These are phyloP conservation scores for Pseudonitzschia pungens DNA, from an alignment of 108 stramenopile species.

Conservation along the genomic window DNA sequence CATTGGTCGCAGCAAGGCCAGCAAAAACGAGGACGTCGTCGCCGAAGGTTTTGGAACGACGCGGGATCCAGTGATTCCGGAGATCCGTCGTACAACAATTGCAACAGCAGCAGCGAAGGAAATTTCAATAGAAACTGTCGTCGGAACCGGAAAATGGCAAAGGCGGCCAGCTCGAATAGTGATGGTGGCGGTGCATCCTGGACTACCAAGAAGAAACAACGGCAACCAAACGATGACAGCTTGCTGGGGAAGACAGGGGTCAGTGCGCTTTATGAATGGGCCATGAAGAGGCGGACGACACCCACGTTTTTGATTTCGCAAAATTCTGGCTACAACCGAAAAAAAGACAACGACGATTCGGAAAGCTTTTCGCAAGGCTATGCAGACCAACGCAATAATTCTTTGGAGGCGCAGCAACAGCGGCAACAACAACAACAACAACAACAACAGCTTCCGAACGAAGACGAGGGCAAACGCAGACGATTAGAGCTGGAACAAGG, in stretches of 20 bases:
- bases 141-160: slow-evolving; percentile 25
- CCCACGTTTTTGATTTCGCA: slow-evolving; percentile 22
- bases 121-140: slow-evolving; percentile 16
- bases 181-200: slow-evolving; percentile 28
- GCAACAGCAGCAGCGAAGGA: slow-evolving; percentile 9
- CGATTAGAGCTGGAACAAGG: slow-evolving; percentile 20
- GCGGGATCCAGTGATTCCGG: slow-evolving; percentile 24
- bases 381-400: neutral
- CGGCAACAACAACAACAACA: too few species aligned
- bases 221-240: slow-evolving; percentile 47
- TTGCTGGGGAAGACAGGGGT: slow-evolving; percentile 78
- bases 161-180: slow-evolving; percentile 23
- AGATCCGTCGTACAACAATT: neutral
- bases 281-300: slow-evolving; percentile 60
- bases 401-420: neutral
- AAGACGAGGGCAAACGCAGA: slow-evolving; percentile 12
- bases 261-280: slow-evolving; percentile 79
- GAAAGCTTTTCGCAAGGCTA: neutral
- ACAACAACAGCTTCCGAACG: neutral
- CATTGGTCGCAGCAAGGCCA: slow-evolving; percentile 18
- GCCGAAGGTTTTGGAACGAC: slow-evolving; percentile 22
- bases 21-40: slow-evolving; percentile 31
- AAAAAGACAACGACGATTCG: neutral
- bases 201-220: slow-evolving; percentile 52
- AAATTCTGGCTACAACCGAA: neutral